Evolutionary conservation across 192 early-diverging fungal genomes (phyloP).

Genomic region (Phlyctochytrium bullatum): DNA sequence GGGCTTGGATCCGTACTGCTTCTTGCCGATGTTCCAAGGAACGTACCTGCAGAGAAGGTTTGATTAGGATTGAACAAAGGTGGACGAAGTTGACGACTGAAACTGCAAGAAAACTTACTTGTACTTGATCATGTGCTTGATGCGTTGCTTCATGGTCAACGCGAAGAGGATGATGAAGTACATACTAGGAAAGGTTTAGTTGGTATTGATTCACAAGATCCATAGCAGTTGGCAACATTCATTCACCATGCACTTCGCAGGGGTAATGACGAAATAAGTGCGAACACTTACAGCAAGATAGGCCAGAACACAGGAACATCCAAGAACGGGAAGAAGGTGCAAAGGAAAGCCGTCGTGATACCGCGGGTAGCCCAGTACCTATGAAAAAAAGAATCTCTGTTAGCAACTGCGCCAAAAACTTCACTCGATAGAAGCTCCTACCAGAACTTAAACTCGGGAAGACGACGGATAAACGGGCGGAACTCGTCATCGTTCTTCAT

Average conservation of each 20-base stretch:
- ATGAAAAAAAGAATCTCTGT: slow-evolving; percentile 1
- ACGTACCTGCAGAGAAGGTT: slow-evolving; percentile 27
- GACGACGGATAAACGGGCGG: slow-evolving; percentile 89
- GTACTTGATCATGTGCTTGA: slow-evolving; percentile 97
- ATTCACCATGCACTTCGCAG: neutral
- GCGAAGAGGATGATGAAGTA: slow-evolving; percentile 94
- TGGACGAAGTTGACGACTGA: too few species aligned
- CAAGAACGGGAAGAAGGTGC: slow-evolving; percentile 81
- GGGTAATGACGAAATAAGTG: neutral
- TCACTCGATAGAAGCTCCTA: slow-evolving; percentile 22
- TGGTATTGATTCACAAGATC: neutral
- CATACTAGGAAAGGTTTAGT: slow-evolving; percentile 47
- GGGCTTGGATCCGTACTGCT: slow-evolving; percentile 31
- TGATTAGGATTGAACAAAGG: slow-evolving; percentile 29
- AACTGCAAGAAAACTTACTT: slow-evolving; percentile 50
- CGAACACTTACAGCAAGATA: slow-evolving; percentile 68
- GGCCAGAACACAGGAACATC: slow-evolving; percentile 99
- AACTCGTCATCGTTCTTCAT: slow-evolving; percentile 92
- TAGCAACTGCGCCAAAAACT: neutral
- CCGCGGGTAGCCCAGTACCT: slow-evolving; percentile 84
- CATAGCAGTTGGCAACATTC: slow-evolving; percentile 4
- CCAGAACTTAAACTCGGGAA: slow-evolving; percentile 99
- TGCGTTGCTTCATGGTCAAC: slow-evolving; percentile 95
- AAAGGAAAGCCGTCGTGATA: slow-evolving; percentile 75
- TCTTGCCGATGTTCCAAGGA: slow-evolving; percentile 51